phyloP scores from a whole-genome alignment of 768 basidiomycete genomes.

The Calocybe gangraenosa region DNA sequence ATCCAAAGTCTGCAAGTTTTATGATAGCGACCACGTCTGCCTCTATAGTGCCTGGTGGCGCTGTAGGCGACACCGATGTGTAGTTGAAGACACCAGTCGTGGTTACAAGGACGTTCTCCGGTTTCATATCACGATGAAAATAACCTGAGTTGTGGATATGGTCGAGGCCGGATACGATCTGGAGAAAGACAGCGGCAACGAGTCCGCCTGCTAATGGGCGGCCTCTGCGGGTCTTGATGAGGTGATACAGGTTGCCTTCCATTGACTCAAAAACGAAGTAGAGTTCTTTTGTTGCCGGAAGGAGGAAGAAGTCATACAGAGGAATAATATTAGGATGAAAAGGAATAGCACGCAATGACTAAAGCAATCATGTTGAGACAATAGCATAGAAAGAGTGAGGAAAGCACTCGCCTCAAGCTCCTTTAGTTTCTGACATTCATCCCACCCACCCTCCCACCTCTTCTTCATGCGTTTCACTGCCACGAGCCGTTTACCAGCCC shows the following conservation, averaged over 20 bases:
- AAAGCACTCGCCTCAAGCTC: conserved; percentile 78
- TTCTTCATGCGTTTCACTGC: conserved; percentile 99
- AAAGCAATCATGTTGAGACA: conserved; percentile 17
- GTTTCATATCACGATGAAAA: conserved; percentile 99
- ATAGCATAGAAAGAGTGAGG: conserved; percentile 10
- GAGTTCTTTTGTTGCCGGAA: conserved; percentile 93
- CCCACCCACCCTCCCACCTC: conserved; percentile 97
- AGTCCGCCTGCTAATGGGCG: conserved; percentile 95
- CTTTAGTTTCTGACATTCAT: conserved; percentile 91
- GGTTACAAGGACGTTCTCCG: conserved; percentile 97
- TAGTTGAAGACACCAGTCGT: conserved; percentile 96
- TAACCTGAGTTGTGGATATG: conserved; percentile 93
- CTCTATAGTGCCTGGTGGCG: conserved; percentile 56
- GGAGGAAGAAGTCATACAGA: conserved; percentile 97
- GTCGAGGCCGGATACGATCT: conserved; percentile 84
- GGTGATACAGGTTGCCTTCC: conserved; percentile 99
- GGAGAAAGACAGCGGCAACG: conserved; percentile 90
- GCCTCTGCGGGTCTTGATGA: conserved; percentile 95
- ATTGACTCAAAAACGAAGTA: conserved; percentile 99
- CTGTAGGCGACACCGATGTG: conserved; percentile 68
- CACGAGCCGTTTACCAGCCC: conserved; percentile 90
- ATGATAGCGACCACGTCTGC: conserved; percentile 96
- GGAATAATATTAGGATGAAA: conserved; percentile 98
- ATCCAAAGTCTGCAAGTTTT: conserved; percentile 97
- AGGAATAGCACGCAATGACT: conserved; percentile 94